Evolutionary conservation across 768 basidiomycete species (phyloP), one percentile per base, ranked within the genome.

Genomic region (Nidularia pulvinata): DNA sequence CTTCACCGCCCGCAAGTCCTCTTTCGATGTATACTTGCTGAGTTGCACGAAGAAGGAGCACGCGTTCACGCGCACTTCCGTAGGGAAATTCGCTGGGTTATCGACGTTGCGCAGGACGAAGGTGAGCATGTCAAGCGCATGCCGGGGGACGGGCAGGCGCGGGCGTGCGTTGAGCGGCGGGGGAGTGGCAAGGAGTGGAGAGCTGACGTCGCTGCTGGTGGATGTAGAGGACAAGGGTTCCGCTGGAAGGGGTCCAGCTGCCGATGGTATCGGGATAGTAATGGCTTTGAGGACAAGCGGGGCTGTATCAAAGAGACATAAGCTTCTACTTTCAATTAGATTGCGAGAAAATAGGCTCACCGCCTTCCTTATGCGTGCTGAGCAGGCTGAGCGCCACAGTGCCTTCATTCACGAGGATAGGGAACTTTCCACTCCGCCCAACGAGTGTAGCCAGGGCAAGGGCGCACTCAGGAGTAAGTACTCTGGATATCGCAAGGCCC

Each of bases 391-490:
- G 69, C 4, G 91, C 91, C 43, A 97, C 83, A 19, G 95, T 77
- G 2, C 88, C 91, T 67, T 98, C 96, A 59, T 94, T 96, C 51
- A 97, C 81, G 33, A 98, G 77, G 39, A 93, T 76, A 1, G 91
- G 88, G 64, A 93, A 93, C 64, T 86, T 88, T 57, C 79, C 83
- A 63, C 91, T 92, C 56, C 88, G 80, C 25, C 83, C 82, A 14
- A 95, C 76, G 53, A 97, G 82, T 52, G 80, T 83, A 1, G 85
- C 81, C 33, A 98, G 76, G 30, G 84, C 80, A 3, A 77, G 76
- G 0, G 83, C 81, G 54, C 81, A 83, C 14, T 83, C 76, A n/a
- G 71, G 64, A 11, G 75, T 83, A 33, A 80, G 69, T 16, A 91
- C 65, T 2, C 69, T 64, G 49, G 75, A 70, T 52, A 88, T 80